Evolutionary conservation across 2,329 filamentous ascomycete species (phyloP), one percentile per base, ranked within the genome.

Genomic region (Aspergillus brasiliensis): DNA sequence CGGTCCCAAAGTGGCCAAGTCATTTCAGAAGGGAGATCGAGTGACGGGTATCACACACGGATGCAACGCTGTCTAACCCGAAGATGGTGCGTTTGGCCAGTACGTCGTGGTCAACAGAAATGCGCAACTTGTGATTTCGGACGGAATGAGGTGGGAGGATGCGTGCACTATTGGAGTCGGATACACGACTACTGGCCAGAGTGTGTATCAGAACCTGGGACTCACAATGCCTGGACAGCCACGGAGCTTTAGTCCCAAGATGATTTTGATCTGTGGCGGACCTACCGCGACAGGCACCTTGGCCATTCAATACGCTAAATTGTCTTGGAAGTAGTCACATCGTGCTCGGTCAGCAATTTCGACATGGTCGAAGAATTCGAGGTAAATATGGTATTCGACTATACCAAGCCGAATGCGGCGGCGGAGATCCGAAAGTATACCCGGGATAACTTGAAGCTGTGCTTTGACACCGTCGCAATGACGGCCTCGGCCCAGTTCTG

Each of bases 71-170:
- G 65, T 67, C 11, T 65, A 79, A 42, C 74, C 71, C n/a, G 76
- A 81, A 49, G 78, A 81, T 58, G 84, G 84, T 6, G 77, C 79
- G 2, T 86, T 86, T 65, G 82, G 78, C 6, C 77, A 86, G 55
- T 82, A 83, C 64, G 73, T 81, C 53, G 75, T 81, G 8, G 81
- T 77, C 3, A 85, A 83, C 64, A 81, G 75, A 3, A 81, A 81
- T 55, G 63, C 84, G 2, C 73, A 78, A 57, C 72, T 81, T 31
- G 76, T 77, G 54, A 72, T 85, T 13, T 78, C 81, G 0, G 76
- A 81, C 7, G 71, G 66, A 49, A 63, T 85, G 61, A 78, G 73
- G 27, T 81, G 81, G 59, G 81, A 84, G 62, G 79, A 83, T 11
- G 84, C 83, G 1, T 73, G 80, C 1, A 84, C 83, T 0, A 67